Conservation (phyloP, 306 rosid species). For the Dalbergia cultrata region DNA sequence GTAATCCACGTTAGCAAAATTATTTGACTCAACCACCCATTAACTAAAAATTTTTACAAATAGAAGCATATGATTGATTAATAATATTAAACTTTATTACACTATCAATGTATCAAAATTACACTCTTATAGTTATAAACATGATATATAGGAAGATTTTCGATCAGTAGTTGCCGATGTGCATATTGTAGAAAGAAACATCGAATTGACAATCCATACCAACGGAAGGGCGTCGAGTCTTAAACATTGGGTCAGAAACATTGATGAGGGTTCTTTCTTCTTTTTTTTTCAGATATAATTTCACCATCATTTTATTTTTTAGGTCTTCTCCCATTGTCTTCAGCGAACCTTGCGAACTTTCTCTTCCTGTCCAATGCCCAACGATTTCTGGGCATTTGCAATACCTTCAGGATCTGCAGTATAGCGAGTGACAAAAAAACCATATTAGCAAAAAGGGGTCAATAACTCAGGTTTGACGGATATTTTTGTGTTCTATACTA, state of each 20-base stretch:
- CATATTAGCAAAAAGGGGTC: constrained; percentile 14
- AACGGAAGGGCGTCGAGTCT: neutral
- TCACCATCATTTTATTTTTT: neutral
- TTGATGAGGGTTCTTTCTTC: constrained; percentile 22
- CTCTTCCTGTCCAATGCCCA: constrained; percentile 89
- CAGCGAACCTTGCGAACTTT: constrained; percentile 80
- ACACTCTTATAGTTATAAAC: no score
- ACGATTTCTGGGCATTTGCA: constrained; percentile 90
- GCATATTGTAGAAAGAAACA: neutral
- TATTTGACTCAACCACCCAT: no score
- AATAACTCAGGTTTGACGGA: constrained; percentile 18
- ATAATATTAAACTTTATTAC: no score
- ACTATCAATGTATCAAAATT: no score
- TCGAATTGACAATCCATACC: neutral
- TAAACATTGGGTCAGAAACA: neutral
- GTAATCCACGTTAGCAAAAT: no score
- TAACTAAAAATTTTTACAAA: no score
- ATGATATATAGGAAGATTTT: no score
- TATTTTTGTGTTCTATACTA: neutral
- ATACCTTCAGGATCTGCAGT: constrained; percentile 94
- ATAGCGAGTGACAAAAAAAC: constrained; percentile 19
- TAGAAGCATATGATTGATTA: no score
- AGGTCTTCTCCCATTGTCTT: constrained; percentile 12
- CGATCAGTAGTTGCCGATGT: no score
- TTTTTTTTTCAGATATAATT: neutral